A percentile compares a stretch with the other conserved stretches of the same genome.
Conservation (phyloP, 345 rosid species). For the Arabidopsis suecica region DNA sequence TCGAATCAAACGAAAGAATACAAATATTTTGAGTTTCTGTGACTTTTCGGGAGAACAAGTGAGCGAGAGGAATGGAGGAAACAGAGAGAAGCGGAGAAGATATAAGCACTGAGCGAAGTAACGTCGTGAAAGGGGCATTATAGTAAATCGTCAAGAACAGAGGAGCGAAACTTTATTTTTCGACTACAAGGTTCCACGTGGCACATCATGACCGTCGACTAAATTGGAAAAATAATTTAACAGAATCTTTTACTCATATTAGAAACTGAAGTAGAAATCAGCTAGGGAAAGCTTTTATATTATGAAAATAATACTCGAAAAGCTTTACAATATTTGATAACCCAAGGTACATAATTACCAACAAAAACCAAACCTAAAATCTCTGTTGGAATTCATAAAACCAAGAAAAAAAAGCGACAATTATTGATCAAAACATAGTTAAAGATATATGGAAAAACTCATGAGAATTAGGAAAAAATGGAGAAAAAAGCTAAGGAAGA, state of each 20-base stretch:
- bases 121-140: background rate
- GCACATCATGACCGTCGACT: constrained; percentile 15
- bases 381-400: constrained; percentile 15
- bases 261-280: background rate
- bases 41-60: background rate
- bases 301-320: constrained; percentile 16
- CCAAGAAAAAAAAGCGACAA: constrained; percentile 23
- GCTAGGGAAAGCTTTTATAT: background rate
- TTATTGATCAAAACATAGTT: constrained; percentile 34
- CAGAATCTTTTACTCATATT: too few relatives aligned
- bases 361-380: constrained; percentile 37
- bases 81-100: constrained; percentile 25
- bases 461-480: constrained; percentile 8
- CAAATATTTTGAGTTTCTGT: constrained; percentile 26
- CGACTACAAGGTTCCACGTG: background rate
- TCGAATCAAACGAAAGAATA: constrained; percentile 16
- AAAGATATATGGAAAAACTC: constrained; percentile 43
- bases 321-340: constrained; percentile 31
- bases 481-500: constrained; percentile 28
- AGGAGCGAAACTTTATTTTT: background rate
- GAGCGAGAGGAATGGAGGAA: constrained; percentile 13
- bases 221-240: background rate
- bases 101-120: background rate
- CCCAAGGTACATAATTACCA: constrained; percentile 37
- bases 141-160: constrained; percentile 17